A percentile compares a stretch with the other conserved stretches of the same genome.
Evolutionary conservation across 768 basidiomycete genomes (phyloP).

Genomic region (Dentipellis fragilis): DNA sequence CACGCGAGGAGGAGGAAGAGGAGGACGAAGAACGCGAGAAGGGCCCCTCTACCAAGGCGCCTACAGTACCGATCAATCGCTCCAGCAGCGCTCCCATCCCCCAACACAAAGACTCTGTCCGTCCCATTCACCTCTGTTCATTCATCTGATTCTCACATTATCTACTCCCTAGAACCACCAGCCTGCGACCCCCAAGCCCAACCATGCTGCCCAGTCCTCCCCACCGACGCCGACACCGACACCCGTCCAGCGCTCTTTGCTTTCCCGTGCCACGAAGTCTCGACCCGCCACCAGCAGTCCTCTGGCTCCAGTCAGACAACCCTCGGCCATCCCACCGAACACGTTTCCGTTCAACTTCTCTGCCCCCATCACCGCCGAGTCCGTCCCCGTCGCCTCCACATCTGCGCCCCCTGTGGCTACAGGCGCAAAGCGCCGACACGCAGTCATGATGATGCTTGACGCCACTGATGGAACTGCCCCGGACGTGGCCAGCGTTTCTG

Average conservation of each 20-base stretch:
- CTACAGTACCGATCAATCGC: slow-evolving; percentile 15
- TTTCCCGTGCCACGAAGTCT: slow-evolving; percentile 11
- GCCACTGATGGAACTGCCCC: slow-evolving; percentile 28
- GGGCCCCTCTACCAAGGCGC: slow-evolving; percentile 19
- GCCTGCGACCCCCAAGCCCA: slow-evolving; percentile 23
- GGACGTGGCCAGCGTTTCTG: slow-evolving; percentile 26
- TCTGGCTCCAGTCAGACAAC: neutral
- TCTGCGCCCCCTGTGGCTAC: slow-evolving; percentile 25
- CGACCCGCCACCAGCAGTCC: slow-evolving; percentile 11
- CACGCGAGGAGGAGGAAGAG: slow-evolving; percentile 72
- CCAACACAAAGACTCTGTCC: slow-evolving; percentile 14
- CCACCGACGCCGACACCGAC: slow-evolving; percentile 19
- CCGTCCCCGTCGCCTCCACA: slow-evolving; percentile 15
- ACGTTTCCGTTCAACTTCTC: neutral
- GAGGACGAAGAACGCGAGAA: slow-evolving; percentile 68
- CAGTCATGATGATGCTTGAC: slow-evolving; percentile 72
- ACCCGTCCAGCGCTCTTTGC: slow-evolving; percentile 7
- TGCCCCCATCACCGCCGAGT: slow-evolving; percentile 9
- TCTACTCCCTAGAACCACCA: slow-evolving; percentile 23
- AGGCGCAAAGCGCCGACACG: slow-evolving; percentile 67
- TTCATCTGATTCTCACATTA: neutral
- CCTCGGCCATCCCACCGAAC: neutral
- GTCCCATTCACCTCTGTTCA: slow-evolving; percentile 10
- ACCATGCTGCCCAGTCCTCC: slow-evolving; percentile 17
- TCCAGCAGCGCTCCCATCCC: slow-evolving; percentile 13